These are phyloP conservation scores for Naegleria fowleri DNA, from an alignment of 208 protist species.

Conservation along the genomic window DNA sequence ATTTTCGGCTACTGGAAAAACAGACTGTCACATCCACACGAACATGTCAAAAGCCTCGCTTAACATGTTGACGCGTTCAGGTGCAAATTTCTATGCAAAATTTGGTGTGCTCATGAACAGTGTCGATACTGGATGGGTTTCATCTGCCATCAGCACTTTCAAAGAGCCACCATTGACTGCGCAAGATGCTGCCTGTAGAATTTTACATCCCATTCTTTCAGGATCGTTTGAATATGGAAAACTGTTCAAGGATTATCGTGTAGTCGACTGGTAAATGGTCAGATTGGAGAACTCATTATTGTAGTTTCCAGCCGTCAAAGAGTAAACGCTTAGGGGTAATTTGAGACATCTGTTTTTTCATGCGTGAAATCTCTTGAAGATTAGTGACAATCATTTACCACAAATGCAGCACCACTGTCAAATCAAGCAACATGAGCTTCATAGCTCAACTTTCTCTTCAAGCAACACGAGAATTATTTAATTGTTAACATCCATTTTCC, in stretches of 20 bases:
- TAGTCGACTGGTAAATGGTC: background rate
- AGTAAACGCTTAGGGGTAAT: too few relatives aligned
- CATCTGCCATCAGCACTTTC: background rate
- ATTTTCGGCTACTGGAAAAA: slow-evolving; percentile 59
- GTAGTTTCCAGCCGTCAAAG: too few relatives aligned
- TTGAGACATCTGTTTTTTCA: too few relatives aligned
- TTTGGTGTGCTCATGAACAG: slow-evolving; percentile 59
- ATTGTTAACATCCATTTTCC: too few relatives aligned
- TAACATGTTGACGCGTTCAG: slow-evolving; percentile 70
- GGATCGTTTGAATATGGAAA: background rate
- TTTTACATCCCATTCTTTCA: slow-evolving; percentile 23
- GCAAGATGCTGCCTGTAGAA: slow-evolving; percentile 9
- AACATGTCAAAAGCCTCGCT: slow-evolving; percentile 79
- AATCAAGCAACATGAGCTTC: too few relatives aligned
- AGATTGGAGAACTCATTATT: too few relatives aligned
- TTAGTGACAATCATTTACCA: too few relatives aligned
- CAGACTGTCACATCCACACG: slow-evolving; percentile 63
- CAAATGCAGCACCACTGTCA: too few relatives aligned
- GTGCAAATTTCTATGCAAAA: slow-evolving; percentile 38
- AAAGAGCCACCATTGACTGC: background rate
- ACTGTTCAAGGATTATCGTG: background rate
- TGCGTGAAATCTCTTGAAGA: too few relatives aligned
- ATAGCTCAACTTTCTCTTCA: too few relatives aligned
- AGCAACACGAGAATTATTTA: too few relatives aligned
- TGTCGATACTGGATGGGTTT: slow-evolving; percentile 66